Evolutionary conservation across 2,329 filamentous ascomycete species (phyloP), one percentile per base, ranked within the genome.

Genomic region (Pyrenophora tritici-repentis): DNA sequence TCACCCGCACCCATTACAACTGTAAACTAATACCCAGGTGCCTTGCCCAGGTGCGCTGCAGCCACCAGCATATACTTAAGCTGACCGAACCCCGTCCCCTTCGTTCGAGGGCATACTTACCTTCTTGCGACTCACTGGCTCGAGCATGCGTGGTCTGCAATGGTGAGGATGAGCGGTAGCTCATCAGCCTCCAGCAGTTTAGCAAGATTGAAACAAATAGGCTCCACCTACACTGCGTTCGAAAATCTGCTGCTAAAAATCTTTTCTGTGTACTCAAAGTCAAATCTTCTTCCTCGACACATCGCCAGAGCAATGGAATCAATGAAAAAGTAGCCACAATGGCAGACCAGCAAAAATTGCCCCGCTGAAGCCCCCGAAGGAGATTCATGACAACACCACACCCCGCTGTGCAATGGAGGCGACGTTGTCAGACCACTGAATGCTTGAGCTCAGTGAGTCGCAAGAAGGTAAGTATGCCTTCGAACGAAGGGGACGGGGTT

Each of bases 391-490:
- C 52, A 55, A 50, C 37, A 55, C 67, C 57, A 51, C 62, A 53
- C 69, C 68, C 50, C 67, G 62, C 53, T 72, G 69, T 72, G 68
- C 69, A 68, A 72, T 72, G 67, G 56, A 72, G 67, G 60, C 53
- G 55, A 63, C 53, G 50, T 59, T 53, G 47, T 52, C 58, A 63
- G 65, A 62, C 47, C 53, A 58, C 55, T 46, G 47, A 50, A 56
- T 63, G 48, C 61, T 52, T 70, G 67, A 69, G 56, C 68, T 55
- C 47, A 46, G 56, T 46, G 50, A 57, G 46, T 61, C 62, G 55
- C 58, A 60, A 65, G 61, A 68, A 70, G 67, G 68, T 70, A 50
- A 48, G 46, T 54, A 54, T n/a, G 16, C 16, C 24, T 24, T n/a
- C n/a, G 34, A 31, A 7, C 20, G 7, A 22, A 4, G 20, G 20